Percentiles rank a stretch among this genome's conserved stretches.
Evolutionary conservation across 768 basidiomycete genomes (phyloP).

Genomic region (Pholiota conissans): DNA sequence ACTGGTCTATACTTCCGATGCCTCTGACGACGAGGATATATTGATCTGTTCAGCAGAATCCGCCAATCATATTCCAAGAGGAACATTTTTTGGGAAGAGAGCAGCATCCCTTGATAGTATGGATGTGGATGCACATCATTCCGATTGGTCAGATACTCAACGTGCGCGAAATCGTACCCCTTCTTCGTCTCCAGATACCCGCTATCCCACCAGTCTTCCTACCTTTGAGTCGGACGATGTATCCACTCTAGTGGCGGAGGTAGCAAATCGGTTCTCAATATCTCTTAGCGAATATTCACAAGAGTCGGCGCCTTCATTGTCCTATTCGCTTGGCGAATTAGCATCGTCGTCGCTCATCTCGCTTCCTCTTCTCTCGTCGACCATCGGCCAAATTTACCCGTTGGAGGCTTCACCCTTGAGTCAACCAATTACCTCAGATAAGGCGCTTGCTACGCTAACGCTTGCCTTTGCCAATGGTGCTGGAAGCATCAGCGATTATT

Average conservation of each 20-base stretch:
- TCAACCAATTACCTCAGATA: constrained; percentile 17
- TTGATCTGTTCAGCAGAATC: constrained; percentile 51
- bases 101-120: constrained; percentile 41
- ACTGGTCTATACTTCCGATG: constrained; percentile 40
- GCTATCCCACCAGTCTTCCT: background rate
- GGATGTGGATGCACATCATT: constrained; percentile 11
- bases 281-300: background rate
- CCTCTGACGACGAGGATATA: constrained; percentile 42
- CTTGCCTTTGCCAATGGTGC: constrained; percentile 29
- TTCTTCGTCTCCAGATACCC: constrained; percentile 7
- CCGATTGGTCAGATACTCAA: constrained; percentile 2
- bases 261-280: background rate
- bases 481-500: constrained; percentile 29
- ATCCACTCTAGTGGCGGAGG: background rate
- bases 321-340: constrained; percentile 14
- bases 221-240: background rate
- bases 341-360: constrained; percentile 18
- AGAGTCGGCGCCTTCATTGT: constrained; percentile 7
- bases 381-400: constrained; percentile 32
- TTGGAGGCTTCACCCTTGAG: constrained; percentile 16
- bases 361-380: constrained; percentile 11
- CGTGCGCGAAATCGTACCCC: constrained; percentile 1
- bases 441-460: constrained; percentile 23
- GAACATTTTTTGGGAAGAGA: constrained; percentile 31
- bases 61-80: constrained; percentile 17